Evolutionary conservation across 441 rosid genomes (phyloP), one percentile per base, ranked within the genome.

Genomic region (Bocquillonia castaneifolia): DNA sequence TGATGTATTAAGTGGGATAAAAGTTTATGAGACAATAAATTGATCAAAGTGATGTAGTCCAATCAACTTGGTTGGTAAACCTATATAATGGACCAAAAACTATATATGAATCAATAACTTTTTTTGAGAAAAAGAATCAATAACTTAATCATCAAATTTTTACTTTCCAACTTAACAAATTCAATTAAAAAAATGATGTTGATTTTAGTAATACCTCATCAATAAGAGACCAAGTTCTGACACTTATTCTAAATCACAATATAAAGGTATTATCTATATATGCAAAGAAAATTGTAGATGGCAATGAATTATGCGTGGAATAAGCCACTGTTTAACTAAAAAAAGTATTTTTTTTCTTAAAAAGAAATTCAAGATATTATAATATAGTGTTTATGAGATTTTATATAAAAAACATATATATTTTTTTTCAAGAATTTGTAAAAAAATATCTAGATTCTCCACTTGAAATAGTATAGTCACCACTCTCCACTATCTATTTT

Each of bases 81-180:
- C 40, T 3, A 47, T n/a, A 5, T 12, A 51, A 36, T 17, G 62
- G 55, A 34, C 29, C 57, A 59, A 6, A 50, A 59, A 26, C 47
- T 29, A n/a, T n/a, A n/a, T n/a, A n/a, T n/a, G n/a, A n/a, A n/a
- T n/a, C n/a, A n/a, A n/a, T n/a, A n/a, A n/a, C n/a, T n/a, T n/a
- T n/a, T n/a, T n/a, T n/a, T n/a, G n/a, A n/a, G n/a, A n/a, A n/a
- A n/a, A 26, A 42, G 5, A 15, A 62, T 55, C 63, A 70, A 23
- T 31, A 31, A 26, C 32, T 25, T 25, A 45, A 63, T 17, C 68
- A 63, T 70, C 47, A 62, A 63, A 29, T 36, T 44, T 15, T 14
- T 42, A 4, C 22, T 34, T 26, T 44, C 15, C 6, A 44, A 22
- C 22, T 13, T 20, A 6, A n/a, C 28, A 26, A 6, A 40, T 22